Evolutionary conservation across 202 grass and related monocot genomes (phyloP).

Genomic region (Carex arenaria): DNA sequence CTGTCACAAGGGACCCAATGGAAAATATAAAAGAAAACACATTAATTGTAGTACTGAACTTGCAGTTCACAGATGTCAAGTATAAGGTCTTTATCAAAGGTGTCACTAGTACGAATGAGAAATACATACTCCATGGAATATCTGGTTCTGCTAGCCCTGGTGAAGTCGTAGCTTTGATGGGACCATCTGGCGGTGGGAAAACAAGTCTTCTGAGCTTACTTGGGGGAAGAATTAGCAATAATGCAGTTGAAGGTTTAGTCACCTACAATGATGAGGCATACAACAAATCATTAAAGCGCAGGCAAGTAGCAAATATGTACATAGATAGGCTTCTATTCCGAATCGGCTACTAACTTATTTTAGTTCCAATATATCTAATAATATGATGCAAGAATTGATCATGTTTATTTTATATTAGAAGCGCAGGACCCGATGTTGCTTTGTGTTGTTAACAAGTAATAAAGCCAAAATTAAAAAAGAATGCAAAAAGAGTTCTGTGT

Average conservation of each 20-base stretch:
- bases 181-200: conserved; percentile 91
- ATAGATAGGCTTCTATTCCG: background rate
- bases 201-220: conserved; percentile 94
- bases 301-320: conserved; percentile 32
- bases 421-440: background rate
- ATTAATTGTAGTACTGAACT: background rate
- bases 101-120: conserved; percentile 28
- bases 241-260: conserved; percentile 47
- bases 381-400: background rate
- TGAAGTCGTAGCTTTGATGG: conserved; percentile 90
- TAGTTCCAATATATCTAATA: background rate
- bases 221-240: conserved; percentile 52
- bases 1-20: background rate
- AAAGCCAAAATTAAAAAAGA: background rate
- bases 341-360: background rate
- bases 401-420: background rate
- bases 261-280: conserved; percentile 79
- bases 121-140: conserved; percentile 74
- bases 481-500: background rate
- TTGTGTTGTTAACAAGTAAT: background rate
- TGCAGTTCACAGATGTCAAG: conserved; percentile 89
- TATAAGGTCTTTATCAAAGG: conserved; percentile 59
- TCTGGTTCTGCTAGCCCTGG: conserved; percentile 73
- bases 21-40: background rate
- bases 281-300: conserved; percentile 87